Conservation (phyloP, 2,329 filamentous ascomycete genomes). For the Aaosphaeria arxii region DNA sequence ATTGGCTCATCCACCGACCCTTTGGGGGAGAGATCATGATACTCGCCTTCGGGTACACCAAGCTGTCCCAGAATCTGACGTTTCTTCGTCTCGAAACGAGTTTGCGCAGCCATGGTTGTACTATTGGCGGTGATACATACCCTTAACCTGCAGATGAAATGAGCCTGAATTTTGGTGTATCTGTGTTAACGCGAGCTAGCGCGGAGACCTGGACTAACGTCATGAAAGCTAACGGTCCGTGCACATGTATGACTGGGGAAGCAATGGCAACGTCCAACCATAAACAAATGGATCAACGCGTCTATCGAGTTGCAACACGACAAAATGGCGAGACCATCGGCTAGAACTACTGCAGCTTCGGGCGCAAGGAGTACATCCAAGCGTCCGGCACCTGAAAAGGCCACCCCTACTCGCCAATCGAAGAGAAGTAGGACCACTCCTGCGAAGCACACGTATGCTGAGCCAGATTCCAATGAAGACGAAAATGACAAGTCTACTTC, state of each 20-base stretch:
- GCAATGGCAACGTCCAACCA: too few relatives aligned
- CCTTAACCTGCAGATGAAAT: not conserved
- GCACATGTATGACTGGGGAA: too few relatives aligned
- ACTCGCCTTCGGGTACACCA: conserved; percentile 64
- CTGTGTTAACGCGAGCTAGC: too few relatives aligned
- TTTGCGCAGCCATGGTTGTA: conserved; percentile 18
- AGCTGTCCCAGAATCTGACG: conserved; percentile 69
- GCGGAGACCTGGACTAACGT: too few relatives aligned
- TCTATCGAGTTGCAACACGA: too few relatives aligned
- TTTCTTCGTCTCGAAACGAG: conserved; percentile 57
- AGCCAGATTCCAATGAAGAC: conserved; percentile 24
- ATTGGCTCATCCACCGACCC: conserved; percentile 81
- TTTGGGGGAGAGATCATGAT: conserved; percentile 84
- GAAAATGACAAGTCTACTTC: conserved; percentile 18
- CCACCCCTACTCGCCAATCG: conserved; percentile 28
- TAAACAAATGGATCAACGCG: too few relatives aligned
- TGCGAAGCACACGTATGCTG: conserved; percentile 32
- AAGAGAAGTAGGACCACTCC: conserved; percentile 32
- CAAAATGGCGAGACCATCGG: conserved; percentile 29
- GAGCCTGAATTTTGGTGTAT: not conserved
- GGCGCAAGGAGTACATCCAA: conserved; percentile 32
- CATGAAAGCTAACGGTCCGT: too few relatives aligned
- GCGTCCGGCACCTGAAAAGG: conserved; percentile 26
- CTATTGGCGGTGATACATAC: conserved; percentile 1
- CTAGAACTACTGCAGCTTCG: conserved; percentile 12